A percentile compares a stretch with the other conserved stretches of the same genome.
phyloP scores from a whole-genome alignment of 345 rosid species.

The Excoecaria cochinchinensis region DNA sequence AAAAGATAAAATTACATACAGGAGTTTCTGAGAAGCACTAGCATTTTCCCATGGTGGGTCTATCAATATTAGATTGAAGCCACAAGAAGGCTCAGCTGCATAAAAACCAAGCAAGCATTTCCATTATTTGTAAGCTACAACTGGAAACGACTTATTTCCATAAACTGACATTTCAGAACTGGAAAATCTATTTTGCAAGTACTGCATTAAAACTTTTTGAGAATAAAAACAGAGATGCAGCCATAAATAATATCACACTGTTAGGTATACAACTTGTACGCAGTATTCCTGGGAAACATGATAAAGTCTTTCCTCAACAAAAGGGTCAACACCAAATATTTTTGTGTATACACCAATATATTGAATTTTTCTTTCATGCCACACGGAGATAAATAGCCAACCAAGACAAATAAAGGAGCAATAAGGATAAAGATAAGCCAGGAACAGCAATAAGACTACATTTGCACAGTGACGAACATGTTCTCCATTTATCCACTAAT shows the following conservation, averaged over 20 bases:
- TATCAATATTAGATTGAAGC: conserved; percentile 67
- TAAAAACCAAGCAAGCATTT: conserved; percentile 12
- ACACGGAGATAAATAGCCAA: not conserved
- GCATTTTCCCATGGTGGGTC: conserved; percentile 98
- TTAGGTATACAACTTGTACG: not conserved
- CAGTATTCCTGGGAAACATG: not conserved
- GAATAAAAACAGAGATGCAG: not conserved
- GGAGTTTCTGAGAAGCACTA: conserved; percentile 76
- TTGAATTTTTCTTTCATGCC: not conserved
- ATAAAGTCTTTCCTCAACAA: not conserved
- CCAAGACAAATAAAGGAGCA: not conserved
- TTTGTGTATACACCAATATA: not conserved
- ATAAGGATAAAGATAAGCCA: not conserved
- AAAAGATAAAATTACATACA: conserved; percentile 37
- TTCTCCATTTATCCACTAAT: not conserved
- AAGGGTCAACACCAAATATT: conserved; percentile 1
- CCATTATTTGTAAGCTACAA: not conserved
- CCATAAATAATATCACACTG: not conserved
- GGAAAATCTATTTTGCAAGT: not conserved
- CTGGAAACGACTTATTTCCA: not conserved
- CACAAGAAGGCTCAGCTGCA: conserved; percentile 58
- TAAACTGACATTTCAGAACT: not conserved
- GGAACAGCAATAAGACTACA: not conserved
- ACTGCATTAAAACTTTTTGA: not conserved
- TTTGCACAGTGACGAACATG: not conserved